Conservation (phyloP, 1,284 basidiomycete species). For the Afroboletus lepidellus region DNA sequence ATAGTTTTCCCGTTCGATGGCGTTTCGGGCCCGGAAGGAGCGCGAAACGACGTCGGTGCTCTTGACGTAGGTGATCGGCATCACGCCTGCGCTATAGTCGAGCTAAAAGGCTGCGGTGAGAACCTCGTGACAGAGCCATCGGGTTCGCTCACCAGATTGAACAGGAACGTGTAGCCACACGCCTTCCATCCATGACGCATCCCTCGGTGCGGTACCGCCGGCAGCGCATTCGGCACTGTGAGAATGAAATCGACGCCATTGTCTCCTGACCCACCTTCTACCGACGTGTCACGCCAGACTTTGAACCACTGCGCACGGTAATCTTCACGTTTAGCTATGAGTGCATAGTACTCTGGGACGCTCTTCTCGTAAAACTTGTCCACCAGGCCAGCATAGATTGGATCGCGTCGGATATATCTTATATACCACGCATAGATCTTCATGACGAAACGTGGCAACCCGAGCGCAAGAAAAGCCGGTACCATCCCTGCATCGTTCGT, state of each 20-base stretch:
- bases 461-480: constrained; percentile 31
- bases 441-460: constrained; percentile 31
- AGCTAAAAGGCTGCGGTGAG: constrained; percentile 35
- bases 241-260: constrained; percentile 58
- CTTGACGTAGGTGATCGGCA: constrained; percentile 59
- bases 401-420: constrained; percentile 28
- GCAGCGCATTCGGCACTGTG: constrained; percentile 57
- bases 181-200: constrained; percentile 43
- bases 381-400: constrained; percentile 35
- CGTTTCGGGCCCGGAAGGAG: constrained; percentile 30
- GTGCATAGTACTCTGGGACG: constrained; percentile 43
- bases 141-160: constrained; percentile 38
- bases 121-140: background rate
- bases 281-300: constrained; percentile 45
- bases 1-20: constrained; percentile 39
- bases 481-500: constrained; percentile 34
- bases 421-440: constrained; percentile 33
- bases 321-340: constrained; percentile 42
- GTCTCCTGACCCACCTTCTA: constrained; percentile 28
- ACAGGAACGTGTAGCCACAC: constrained; percentile 45
- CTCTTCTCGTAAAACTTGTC: constrained; percentile 42
- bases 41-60: constrained; percentile 40
- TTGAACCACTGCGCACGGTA: constrained; percentile 45
- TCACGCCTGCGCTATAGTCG: constrained; percentile 57
- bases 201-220: constrained; percentile 49